Base-by-base conservation (phyloP, 208 protist species). In the Trypanosoma congolense region DNA sequence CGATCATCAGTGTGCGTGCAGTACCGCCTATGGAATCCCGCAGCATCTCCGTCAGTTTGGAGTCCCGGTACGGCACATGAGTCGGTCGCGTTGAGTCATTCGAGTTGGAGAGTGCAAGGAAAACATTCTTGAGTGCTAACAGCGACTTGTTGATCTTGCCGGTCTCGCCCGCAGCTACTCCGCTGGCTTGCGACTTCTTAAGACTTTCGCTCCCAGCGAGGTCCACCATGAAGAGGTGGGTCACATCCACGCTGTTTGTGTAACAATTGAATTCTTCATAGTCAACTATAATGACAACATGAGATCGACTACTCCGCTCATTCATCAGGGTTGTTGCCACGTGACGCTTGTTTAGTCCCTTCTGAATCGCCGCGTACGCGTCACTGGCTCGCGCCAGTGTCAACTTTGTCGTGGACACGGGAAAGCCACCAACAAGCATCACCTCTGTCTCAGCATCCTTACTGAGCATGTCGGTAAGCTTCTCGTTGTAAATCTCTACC, bases 241-340 rank as follows among this genome's bases (percentile, higher is more conserved):
- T 80, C 26, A 95, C 84, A 31, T 96, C 87, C 8, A 86, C 88
- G 57, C 86, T 75, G 22, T 93, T 79, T 2, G 86, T 92, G 69
- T 83, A 93, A 14, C 75, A 75, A 59, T 95, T 90, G 45, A 73
- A 77, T 56, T 91, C 75, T 60, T 93, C 79, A 29, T 92, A 56
- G 33, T 93, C 98, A 75, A 83, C 87, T 16, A 93, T 98, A 38
- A 99, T 88, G 38, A 99, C 93, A 56, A 95, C 93, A 67, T 99
- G 97, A 0, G 93, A 97, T n/a, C 97, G 87, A 62, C 85, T 97
- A 58, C 92, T 98, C 44, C 93, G 82, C 40, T 96, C 83, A 70
- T 99, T 98, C 93, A 98, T 97, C 46, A 87, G 59, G 5, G 96
- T 99, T 21, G 88, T 78, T 9, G 95, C 93, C 12, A 87, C 92